A percentile compares a stretch with the other conserved stretches of the same genome.
phyloP scores from a whole-genome alignment of 2,329 filamentous ascomycete species.

The Colletotrichum sp. region DNA sequence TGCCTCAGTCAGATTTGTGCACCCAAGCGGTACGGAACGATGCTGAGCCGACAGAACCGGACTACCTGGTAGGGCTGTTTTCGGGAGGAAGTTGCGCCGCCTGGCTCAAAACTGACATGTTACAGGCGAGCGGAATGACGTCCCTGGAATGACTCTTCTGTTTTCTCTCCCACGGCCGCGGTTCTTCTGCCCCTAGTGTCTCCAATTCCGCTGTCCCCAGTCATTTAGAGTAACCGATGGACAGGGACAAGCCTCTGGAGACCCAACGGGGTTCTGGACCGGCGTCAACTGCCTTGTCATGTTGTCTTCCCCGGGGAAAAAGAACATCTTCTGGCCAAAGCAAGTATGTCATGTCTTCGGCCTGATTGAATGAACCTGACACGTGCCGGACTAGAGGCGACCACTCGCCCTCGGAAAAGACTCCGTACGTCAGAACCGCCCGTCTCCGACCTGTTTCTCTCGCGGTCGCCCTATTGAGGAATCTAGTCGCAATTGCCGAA shows the following conservation, averaged over 20 bases:
- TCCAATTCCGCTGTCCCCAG: background rate
- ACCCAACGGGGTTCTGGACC: background rate
- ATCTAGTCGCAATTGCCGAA: background rate
- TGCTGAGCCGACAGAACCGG: slow-evolving; percentile 5
- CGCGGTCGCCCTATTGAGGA: background rate
- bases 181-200: background rate
- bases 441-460: background rate
- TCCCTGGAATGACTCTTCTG: background rate
- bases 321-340: background rate
- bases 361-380: slow-evolving; percentile 11
- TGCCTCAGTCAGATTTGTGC: background rate
- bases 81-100: background rate
- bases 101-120: background rate
- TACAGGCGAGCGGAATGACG: background rate
- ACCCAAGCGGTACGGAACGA: slow-evolving; percentile 15
- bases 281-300: background rate
- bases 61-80: slow-evolving; percentile 3
- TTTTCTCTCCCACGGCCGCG: background rate
- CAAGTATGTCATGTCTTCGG: background rate
- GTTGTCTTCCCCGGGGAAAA: background rate
- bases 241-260: background rate
- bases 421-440: background rate
- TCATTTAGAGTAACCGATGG: background rate
- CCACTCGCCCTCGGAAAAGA: background rate
- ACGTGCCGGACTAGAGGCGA: background rate